phyloP scores from a whole-genome alignment of 495 filamentous ascomycete genomes.

The Aspergillus homomorphus region DNA sequence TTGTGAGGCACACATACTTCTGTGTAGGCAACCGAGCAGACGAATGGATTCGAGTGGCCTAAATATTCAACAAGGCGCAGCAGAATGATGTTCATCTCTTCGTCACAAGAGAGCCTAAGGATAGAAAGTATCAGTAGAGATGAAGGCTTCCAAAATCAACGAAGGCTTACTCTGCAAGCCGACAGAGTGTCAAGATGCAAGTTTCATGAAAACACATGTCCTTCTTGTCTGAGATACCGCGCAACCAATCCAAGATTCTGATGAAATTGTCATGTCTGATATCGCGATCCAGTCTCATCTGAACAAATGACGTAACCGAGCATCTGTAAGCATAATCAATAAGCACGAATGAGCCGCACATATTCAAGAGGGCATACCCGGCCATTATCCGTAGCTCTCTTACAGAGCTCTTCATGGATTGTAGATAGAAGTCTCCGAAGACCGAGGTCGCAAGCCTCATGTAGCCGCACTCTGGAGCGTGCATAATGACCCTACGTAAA shows the following conservation, averaged over 20 bases:
- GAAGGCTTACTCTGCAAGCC: constrained; percentile 61
- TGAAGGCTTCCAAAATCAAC: constrained; percentile 8
- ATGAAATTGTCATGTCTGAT: constrained; percentile 62
- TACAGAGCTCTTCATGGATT: constrained; percentile 74
- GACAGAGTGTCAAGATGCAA: constrained; percentile 77
- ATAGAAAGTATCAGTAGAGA: background rate
- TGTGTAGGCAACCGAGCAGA: constrained; percentile 75
- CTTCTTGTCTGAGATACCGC: constrained; percentile 63
- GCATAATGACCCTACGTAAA: constrained; percentile 62
- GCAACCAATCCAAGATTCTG: constrained; percentile 64
- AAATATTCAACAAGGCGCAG: constrained; percentile 81
- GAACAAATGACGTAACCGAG: constrained; percentile 64
- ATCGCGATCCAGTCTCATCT: constrained; percentile 40
- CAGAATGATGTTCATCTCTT: constrained; percentile 81
- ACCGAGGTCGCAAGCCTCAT: constrained; percentile 63
- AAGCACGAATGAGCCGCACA: constrained; percentile 1
- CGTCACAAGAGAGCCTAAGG: constrained; percentile 58
- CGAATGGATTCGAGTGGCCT: constrained; percentile 73
- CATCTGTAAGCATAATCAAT: constrained; percentile 49
- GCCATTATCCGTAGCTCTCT: constrained; percentile 84
- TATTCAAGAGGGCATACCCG: constrained; percentile 42
- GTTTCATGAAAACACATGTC: constrained; percentile 70
- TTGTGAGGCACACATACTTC: constrained; percentile 52
- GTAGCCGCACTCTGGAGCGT: constrained; percentile 53
- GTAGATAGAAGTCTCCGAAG: constrained; percentile 76